Percentiles rank a stretch among this genome's conserved stretches.
These are phyloP conservation scores for Cynanchum wilfordii DNA, from an alignment of 257 asterid genomes.

Conservation along the genomic window DNA sequence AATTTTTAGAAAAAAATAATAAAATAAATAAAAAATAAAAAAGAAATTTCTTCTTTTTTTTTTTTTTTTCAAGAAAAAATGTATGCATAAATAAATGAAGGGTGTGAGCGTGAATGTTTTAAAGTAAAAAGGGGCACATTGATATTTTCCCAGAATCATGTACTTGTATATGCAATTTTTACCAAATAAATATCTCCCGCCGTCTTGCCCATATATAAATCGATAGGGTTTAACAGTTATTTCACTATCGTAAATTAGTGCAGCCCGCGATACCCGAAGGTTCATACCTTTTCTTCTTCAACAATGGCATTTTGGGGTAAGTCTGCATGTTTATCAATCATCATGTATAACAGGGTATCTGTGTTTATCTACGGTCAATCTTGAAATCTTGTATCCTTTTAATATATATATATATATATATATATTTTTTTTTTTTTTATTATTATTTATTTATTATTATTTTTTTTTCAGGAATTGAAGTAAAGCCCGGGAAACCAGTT, in stretches of 20 bases:
- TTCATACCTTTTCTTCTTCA: background rate
- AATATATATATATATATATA: too few species aligned
- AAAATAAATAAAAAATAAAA: too few species aligned
- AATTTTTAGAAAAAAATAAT: too few species aligned
- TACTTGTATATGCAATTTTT: conserved; percentile 6
- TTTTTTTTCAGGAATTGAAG: conserved; percentile 52
- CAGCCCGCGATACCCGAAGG: background rate
- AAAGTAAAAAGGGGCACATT: background rate
- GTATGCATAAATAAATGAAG: background rate
- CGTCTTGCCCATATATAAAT: conserved; percentile 15
- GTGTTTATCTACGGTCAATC: background rate
- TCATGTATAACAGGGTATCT: background rate
- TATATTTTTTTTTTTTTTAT: too few species aligned
- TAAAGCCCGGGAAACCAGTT: conserved; percentile 61
- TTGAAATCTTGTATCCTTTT: background rate
- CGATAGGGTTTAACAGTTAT: conserved; percentile 25
- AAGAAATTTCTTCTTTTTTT: too few species aligned
- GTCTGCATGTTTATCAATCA: background rate
- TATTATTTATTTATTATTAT: background rate
- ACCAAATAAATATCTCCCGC: conserved; percentile 26
- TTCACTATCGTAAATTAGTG: background rate
- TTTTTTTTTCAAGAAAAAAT: too few species aligned
- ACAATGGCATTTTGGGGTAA: conserved; percentile 72
- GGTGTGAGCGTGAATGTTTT: background rate
- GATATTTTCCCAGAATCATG: background rate